phyloP scores from a whole-genome alignment of 495 filamentous ascomycete species.

The Cenococcum geophilum region DNA sequence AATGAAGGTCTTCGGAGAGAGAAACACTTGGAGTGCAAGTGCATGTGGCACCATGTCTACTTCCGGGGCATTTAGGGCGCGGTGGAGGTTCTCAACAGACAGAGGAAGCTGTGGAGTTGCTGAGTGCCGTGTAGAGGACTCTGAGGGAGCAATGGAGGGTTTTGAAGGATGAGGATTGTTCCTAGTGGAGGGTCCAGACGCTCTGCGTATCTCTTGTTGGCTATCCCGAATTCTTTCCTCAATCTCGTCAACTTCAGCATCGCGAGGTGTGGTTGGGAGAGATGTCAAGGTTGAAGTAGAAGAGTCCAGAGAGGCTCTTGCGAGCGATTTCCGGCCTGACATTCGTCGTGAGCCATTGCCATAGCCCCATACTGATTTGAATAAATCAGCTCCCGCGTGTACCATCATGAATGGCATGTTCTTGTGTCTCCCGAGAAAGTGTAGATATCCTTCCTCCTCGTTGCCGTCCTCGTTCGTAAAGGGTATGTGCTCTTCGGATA shows the following conservation, averaged over 20 bases:
- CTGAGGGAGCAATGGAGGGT: slow-evolving; percentile 9
- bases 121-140: background rate
- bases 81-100: background rate
- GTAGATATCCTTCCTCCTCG: slow-evolving; percentile 3
- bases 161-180: background rate
- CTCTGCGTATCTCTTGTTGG: background rate
- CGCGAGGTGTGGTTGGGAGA: background rate
- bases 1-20: slow-evolving; percentile 30
- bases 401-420: slow-evolving; percentile 26
- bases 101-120: background rate
- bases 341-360: background rate
- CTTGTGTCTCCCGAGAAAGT: slow-evolving; percentile 14
- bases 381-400: slow-evolving; percentile 29
- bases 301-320: background rate
- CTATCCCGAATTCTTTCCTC: background rate
- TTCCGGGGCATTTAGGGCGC: background rate
- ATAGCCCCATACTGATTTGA: slow-evolving; percentile 1
- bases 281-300: background rate
- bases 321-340: background rate
- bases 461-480: slow-evolving; percentile 14
- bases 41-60: slow-evolving; percentile 9
- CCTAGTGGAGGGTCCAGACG: background rate
- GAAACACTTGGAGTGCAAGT: slow-evolving; percentile 31
- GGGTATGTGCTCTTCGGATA: slow-evolving; percentile 15
- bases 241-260: background rate